phyloP scores from a whole-genome alignment of 371 early-diverging fungal species.

The Mucor irregularis region DNA sequence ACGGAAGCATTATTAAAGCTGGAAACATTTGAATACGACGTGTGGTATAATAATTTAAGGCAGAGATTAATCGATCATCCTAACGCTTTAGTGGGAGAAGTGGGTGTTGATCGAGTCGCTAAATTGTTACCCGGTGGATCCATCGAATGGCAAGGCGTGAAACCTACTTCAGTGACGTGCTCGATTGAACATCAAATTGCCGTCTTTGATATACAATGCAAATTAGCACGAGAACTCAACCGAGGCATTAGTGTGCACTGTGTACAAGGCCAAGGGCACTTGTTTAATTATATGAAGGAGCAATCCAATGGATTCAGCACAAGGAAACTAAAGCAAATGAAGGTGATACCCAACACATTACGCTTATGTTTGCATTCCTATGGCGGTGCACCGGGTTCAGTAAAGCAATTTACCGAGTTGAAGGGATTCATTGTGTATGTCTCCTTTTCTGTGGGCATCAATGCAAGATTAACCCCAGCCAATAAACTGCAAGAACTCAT shows the following conservation, averaged over 20 bases:
- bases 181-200: constrained; percentile 68
- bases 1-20: constrained; percentile 8
- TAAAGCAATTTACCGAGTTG: constrained; percentile 63
- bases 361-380: constrained; percentile 85
- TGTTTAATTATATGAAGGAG: constrained; percentile 53
- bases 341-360: constrained; percentile 15
- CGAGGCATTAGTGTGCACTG: constrained; percentile 82
- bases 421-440: constrained; percentile 52
- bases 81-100: constrained; percentile 75
- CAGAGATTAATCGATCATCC: constrained; percentile 41
- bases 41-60: constrained; percentile 35
- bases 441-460: constrained; percentile 65
- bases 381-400: constrained; percentile 75
- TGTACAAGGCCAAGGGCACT: constrained; percentile 77
- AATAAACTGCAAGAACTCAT: constrained; percentile 57
- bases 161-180: constrained; percentile 47
- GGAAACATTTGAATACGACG: constrained; percentile 25
- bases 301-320: constrained; percentile 25
- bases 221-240: constrained; percentile 66
- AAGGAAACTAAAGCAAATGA: constrained; percentile 10
- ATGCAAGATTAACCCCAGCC: constrained; percentile 44
- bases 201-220: constrained; percentile 69
- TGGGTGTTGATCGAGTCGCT: constrained; percentile 82
- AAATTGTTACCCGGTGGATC: constrained; percentile 54
- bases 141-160: constrained; percentile 47